These are phyloP conservation scores for Cryptosporidium sp. DNA, from an alignment of 169 alveolate genomes.

Conservation along the genomic window DNA sequence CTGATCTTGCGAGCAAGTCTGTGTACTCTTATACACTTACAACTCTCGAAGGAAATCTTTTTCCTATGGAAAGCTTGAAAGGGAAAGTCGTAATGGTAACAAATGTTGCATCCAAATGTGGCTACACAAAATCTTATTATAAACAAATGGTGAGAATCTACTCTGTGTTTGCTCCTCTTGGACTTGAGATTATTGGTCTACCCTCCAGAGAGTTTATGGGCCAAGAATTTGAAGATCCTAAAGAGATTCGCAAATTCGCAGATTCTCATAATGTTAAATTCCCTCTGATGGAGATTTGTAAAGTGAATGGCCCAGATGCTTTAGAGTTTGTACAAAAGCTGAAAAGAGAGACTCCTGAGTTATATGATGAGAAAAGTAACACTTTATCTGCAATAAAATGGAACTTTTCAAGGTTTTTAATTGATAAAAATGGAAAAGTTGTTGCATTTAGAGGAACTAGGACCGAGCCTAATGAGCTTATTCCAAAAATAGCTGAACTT, in stretches of 20 bases:
- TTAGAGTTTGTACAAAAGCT: constrained; percentile 55
- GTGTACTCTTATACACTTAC: constrained; percentile 41
- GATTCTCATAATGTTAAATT: constrained; percentile 32
- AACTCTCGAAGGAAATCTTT: constrained; percentile 48
- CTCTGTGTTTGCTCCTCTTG: constrained; percentile 64
- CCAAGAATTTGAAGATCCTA: constrained; percentile 45
- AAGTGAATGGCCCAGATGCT: constrained; percentile 58
- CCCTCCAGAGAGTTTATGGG: constrained; percentile 73
- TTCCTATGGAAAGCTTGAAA: constrained; percentile 32
- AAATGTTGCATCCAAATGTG: constrained; percentile 74
- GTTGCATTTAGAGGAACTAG: constrained; percentile 67
- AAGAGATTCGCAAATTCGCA: constrained; percentile 46
- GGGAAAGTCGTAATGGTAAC: constrained; percentile 67
- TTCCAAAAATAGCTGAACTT: constrained; percentile 46
- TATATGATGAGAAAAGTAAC: constrained; percentile 17
- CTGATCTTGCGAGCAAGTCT: constrained; percentile 2
- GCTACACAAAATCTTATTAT: constrained; percentile 48
- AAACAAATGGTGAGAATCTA: constrained; percentile 62
- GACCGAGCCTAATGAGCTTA: constrained; percentile 55
- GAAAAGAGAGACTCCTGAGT: constrained; percentile 61
- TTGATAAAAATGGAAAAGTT: constrained; percentile 36
- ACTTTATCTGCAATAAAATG: constrained; percentile 35
- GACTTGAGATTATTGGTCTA: constrained; percentile 53
- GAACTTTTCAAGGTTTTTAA: constrained; percentile 58
- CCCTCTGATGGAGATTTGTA: constrained; percentile 66